Conservation (phyloP, 768 basidiomycete species). For the Rhodosporidiobolus sp. region DNA sequence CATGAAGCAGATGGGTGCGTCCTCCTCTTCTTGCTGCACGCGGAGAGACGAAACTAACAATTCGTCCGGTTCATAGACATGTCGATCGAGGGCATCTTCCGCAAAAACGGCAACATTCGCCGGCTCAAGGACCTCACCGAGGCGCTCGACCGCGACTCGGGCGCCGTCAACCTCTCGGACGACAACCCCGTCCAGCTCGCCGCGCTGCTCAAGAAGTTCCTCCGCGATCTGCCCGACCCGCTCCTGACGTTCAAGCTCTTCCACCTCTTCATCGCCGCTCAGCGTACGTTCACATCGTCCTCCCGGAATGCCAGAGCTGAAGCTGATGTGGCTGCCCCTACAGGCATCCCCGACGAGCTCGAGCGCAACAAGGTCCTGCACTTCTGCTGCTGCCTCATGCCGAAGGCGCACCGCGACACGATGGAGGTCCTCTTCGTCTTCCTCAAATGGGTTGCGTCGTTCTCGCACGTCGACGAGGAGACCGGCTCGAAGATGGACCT, state of each 20-base stretch:
- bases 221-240: conserved; percentile 93
- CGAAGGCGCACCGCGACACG: conserved; percentile 91
- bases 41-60: neutral
- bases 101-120: conserved; percentile 95
- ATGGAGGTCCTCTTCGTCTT: conserved; percentile 98
- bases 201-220: conserved; percentile 92
- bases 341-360: conserved; percentile 68
- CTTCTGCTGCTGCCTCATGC: conserved; percentile 77
- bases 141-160: conserved; percentile 88
- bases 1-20: conserved; percentile 97
- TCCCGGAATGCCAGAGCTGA: neutral
- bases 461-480: conserved; percentile 94
- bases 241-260: conserved; percentile 92
- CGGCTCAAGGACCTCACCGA: conserved; percentile 86
- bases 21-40: neutral
- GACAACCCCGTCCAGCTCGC: conserved; percentile 98
- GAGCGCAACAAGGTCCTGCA: conserved; percentile 83
- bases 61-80: conserved; percentile 63
- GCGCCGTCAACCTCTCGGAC: conserved; percentile 82
- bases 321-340: neutral
- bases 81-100: conserved; percentile 98
- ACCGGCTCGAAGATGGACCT: conserved; percentile 99
- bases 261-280: conserved; percentile 77
- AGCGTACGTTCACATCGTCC: conserved; percentile 61
- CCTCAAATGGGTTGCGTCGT: conserved; percentile 98